A percentile compares a stretch with the other conserved stretches of the same genome.
phyloP scores from a whole-genome alignment of 2,329 filamentous ascomycete genomes.

The Thermoascus crustaceus region DNA sequence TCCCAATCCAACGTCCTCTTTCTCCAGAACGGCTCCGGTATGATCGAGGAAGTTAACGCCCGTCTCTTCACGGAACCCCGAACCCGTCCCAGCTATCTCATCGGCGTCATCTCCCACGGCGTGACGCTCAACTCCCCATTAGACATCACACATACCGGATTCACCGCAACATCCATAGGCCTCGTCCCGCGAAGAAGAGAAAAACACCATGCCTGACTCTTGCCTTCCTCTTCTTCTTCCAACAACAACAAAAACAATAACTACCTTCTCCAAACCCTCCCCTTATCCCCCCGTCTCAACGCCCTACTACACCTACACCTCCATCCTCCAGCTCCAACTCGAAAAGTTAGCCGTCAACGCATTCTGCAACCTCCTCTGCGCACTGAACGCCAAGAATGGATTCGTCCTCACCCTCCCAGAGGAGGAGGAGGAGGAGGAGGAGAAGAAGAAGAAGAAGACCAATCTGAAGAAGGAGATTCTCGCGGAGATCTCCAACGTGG shows the following conservation, averaged over 20 bases:
- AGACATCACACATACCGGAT: constrained; percentile 45
- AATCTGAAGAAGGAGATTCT: constrained; percentile 7
- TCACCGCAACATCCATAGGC: constrained; percentile 46
- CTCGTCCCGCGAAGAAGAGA: constrained; percentile 36
- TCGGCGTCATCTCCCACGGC: constrained; percentile 55
- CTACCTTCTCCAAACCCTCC: constrained; percentile 7
- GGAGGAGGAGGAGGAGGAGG: too few species aligned
- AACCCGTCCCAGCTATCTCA: constrained; percentile 60
- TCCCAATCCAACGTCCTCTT: constrained; percentile 61
- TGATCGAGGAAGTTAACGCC: constrained; percentile 63
- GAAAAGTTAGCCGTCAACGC: constrained; percentile 14
- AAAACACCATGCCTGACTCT: constrained; percentile 1
- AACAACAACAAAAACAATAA: neutral
- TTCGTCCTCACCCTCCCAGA: constrained; percentile 11
- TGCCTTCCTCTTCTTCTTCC: neutral
- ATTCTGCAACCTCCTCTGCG: constrained; percentile 13
- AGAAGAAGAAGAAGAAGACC: too few species aligned
- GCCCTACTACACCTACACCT: constrained; percentile 6
- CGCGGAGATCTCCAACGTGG: constrained; percentile 12
- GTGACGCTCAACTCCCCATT: constrained; percentile 40
- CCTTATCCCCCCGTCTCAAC: constrained; percentile 6
- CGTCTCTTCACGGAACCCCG: constrained; percentile 55
- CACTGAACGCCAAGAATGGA: constrained; percentile 7
- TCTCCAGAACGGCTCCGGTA: constrained; percentile 66
- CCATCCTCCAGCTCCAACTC: constrained; percentile 13